Conservation (phyloP, 2,329 filamentous ascomycete genomes). For the Fusarium sp. region DNA sequence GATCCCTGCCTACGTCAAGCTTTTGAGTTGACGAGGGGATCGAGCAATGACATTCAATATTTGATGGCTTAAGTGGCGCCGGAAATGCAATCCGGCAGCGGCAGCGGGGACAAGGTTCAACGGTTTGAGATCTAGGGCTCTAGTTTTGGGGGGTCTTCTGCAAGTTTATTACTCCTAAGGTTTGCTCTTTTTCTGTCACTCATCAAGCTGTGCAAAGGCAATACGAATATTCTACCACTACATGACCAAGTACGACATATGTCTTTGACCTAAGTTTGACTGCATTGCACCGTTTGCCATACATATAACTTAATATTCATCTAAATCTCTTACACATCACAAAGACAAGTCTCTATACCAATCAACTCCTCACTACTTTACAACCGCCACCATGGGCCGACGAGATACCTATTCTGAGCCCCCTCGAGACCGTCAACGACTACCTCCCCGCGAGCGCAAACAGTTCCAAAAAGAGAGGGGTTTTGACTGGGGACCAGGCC, state of each 20-base stretch:
- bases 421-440: conserved; percentile 21
- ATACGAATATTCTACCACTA: background rate
- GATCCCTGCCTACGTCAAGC: conserved; percentile 24
- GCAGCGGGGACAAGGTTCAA: conserved; percentile 11
- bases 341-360: background rate
- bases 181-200: background rate
- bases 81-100: conserved; percentile 12
- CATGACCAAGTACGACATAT: conserved; percentile 2
- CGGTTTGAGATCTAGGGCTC: background rate
- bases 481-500: conserved; percentile 57
- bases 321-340: background rate
- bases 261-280: background rate
- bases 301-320: background rate
- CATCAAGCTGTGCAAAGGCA: background rate
- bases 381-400: conserved; percentile 32
- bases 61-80: conserved; percentile 10
- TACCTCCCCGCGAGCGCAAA: conserved; percentile 31
- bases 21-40: conserved; percentile 8
- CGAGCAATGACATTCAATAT: conserved; percentile 7
- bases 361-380: background rate
- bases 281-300: background rate
- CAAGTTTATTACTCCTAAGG: conserved; percentile 22
- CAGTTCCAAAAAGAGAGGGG: conserved; percentile 49
- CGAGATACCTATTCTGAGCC: conserved; percentile 33
- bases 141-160: background rate